Evolutionary conservation across 106 monocot species (phyloP).

Genomic region (Dioscorea dumetorum): DNA sequence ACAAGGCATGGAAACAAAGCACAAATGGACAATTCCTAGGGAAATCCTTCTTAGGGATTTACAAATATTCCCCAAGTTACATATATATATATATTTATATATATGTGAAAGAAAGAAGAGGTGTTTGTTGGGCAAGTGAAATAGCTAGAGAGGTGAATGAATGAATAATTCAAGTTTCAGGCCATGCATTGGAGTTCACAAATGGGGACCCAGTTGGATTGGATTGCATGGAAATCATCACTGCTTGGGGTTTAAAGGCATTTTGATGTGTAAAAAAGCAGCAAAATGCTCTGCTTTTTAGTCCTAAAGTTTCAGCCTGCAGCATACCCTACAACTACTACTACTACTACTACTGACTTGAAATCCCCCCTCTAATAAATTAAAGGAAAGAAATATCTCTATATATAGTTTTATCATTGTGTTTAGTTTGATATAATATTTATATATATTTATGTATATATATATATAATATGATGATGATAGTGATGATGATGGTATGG

Average conservation of each 20-base stretch:
- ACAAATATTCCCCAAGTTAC: neutral
- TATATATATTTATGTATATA: no score
- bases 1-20: neutral
- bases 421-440: no score
- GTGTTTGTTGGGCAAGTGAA: neutral
- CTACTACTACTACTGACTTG: neutral
- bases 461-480: no score
- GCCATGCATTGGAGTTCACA: neutral
- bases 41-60: neutral
- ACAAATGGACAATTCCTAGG: neutral
- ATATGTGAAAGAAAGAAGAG: neutral
- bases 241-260: neutral
- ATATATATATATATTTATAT: no score
- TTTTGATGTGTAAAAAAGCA: neutral
- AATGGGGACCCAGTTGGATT: neutral
- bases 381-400: neutral
- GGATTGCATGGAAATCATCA: slow-evolving; percentile 3
- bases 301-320: neutral
- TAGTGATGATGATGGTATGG: no score
- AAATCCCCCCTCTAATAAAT: neutral
- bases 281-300: neutral
- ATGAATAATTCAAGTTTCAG: neutral
- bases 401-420: neutral
- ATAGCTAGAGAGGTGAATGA: neutral
- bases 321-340: neutral